Conservation (phyloP, 2,329 filamentous ascomycete genomes). For the Botrytis pseudocinerea region DNA sequence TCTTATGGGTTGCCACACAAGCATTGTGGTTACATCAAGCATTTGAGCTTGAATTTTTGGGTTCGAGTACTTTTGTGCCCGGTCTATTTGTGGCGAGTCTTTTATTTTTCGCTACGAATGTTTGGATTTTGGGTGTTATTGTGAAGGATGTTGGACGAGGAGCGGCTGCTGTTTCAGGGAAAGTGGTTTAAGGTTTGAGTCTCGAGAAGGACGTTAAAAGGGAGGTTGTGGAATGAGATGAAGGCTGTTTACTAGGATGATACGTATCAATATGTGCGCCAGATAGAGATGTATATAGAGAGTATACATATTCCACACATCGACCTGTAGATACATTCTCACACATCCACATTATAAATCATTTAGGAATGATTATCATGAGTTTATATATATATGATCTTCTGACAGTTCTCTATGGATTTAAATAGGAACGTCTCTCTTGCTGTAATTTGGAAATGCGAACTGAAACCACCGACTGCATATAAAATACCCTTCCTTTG, state of each 20-base stretch:
- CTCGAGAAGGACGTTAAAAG: neutral
- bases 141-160: slow-evolving; percentile 58
- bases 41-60: slow-evolving; percentile 76
- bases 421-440: neutral
- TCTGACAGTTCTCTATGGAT: neutral
- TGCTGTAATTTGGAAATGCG: neutral
- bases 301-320: neutral
- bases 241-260: neutral
- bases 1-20: slow-evolving; percentile 76
- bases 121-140: slow-evolving; percentile 82
- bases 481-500: neutral
- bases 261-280: neutral
- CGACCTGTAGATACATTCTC: neutral
- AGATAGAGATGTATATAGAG: neutral
- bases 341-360: neutral
- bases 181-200: neutral
- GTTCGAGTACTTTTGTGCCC: slow-evolving; percentile 78
- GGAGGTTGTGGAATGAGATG: neutral
- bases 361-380: neutral
- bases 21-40: slow-evolving; percentile 74
- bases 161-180: neutral
- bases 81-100: slow-evolving; percentile 77
- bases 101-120: slow-evolving; percentile 81
- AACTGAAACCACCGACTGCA: neutral
- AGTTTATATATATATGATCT: neutral